Evolutionary conservation across 2,329 filamentous ascomycete genomes (phyloP).

Genomic region (Aspergillus melleus): DNA sequence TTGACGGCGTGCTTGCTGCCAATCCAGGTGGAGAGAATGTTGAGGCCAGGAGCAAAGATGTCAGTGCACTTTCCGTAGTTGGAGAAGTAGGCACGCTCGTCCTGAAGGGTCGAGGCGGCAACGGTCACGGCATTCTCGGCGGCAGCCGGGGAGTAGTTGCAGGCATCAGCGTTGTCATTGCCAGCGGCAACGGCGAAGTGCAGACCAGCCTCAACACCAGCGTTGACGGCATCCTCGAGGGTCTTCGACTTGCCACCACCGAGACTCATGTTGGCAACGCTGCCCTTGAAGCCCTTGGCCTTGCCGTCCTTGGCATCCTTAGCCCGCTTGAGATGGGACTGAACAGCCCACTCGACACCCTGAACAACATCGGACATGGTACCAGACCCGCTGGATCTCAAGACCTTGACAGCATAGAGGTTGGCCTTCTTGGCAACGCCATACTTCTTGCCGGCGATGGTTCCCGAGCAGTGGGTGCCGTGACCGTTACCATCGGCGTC

Average conservation of each 20-base stretch:
- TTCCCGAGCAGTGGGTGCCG: constrained; percentile 98
- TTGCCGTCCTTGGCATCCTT: constrained; percentile 80
- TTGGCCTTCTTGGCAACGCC: constrained; percentile 99
- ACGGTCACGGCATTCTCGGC: constrained; percentile 92
- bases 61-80: constrained; percentile 99
- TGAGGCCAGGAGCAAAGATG: constrained; percentile 96
- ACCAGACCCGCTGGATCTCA: constrained; percentile 93
- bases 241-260: constrained; percentile 94
- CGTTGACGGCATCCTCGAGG: constrained; percentile 90
- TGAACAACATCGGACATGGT: constrained; percentile 99
- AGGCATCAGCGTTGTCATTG: constrained; percentile 98
- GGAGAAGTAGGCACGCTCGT: constrained; percentile 99
- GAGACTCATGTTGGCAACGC: constrained; percentile 98
- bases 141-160: constrained; percentile 97
- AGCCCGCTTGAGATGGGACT: constrained; percentile 73
- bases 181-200: constrained; percentile 98
- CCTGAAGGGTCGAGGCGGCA: constrained; percentile 87
- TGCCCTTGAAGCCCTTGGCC: constrained; percentile 97
- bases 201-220: constrained; percentile 84
- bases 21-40: constrained; percentile 98
- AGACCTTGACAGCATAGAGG: constrained; percentile 96
- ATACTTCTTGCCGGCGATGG: constrained; percentile 96
- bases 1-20: constrained; percentile 94
- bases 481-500: constrained; percentile 96
- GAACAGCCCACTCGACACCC: constrained; percentile 92